Evolutionary conservation across 192 early-diverging fungal genomes (phyloP).

Genomic region (Linnemannia zychae): DNA sequence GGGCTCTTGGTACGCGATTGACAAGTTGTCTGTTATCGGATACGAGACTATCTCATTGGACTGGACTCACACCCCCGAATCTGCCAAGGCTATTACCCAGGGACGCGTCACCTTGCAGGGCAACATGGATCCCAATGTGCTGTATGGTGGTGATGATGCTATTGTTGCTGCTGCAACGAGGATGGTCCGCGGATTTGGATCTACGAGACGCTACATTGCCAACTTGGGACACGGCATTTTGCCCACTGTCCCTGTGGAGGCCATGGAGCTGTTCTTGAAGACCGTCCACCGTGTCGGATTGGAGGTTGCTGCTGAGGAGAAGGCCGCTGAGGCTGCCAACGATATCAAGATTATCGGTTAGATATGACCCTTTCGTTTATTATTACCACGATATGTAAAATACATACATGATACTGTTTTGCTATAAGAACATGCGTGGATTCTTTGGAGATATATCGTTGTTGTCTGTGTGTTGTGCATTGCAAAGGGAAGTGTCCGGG

Average conservation of each 20-base stretch:
- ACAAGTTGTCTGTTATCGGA: conserved; percentile 70
- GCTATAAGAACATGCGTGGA: background rate
- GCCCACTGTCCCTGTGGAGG: conserved; percentile 84
- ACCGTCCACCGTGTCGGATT: conserved; percentile 73
- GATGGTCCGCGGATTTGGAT: conserved; percentile 90
- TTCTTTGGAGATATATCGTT: background rate
- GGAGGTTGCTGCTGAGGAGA: conserved; percentile 56
- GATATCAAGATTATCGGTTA: conserved; percentile 24
- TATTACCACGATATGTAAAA: background rate
- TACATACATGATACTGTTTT: background rate
- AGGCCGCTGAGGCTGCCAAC: conserved; percentile 12
- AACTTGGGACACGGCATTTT: conserved; percentile 98
- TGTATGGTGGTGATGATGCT: conserved; percentile 82
- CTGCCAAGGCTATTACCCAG: conserved; percentile 66
- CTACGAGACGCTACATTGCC: conserved; percentile 82
- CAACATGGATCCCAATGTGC: conserved; percentile 91
- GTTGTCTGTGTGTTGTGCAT: background rate
- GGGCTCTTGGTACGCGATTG: conserved; percentile 91
- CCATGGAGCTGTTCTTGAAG: conserved; percentile 76
- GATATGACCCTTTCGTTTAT: background rate
- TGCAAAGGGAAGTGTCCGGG: background rate
- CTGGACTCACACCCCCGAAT: conserved; percentile 86
- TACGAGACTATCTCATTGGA: conserved; percentile 94
- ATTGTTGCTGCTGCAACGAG: conserved; percentile 79
- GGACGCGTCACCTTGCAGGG: conserved; percentile 86